These are phyloP conservation scores for Penicillium bialowiezense DNA, from an alignment of 495 filamentous ascomycete species.

Conservation along the genomic window DNA sequence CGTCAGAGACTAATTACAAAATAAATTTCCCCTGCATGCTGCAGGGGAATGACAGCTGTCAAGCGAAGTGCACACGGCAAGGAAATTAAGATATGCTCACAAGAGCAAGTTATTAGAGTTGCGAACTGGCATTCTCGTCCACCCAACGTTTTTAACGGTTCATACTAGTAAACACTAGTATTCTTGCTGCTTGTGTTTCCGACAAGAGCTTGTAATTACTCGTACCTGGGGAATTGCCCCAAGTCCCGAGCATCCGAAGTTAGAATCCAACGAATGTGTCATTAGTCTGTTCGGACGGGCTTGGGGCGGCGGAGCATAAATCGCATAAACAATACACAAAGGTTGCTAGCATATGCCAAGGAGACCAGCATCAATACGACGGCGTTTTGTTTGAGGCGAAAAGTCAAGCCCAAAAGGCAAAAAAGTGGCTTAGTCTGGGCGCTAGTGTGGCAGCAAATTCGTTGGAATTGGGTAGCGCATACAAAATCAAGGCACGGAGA, in stretches of 20 bases:
- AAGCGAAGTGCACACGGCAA: not conserved
- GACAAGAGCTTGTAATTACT: no score
- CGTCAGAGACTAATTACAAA: not conserved
- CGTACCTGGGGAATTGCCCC: no score
- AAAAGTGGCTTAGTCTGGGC: not conserved
- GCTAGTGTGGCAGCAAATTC: not conserved
- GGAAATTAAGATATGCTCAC: not conserved
- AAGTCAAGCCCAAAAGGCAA: not conserved
- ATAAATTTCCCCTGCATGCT: constrained; percentile 1
- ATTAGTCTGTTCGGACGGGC: no score
- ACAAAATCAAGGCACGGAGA: not conserved
- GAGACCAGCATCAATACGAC: no score
- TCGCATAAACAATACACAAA: no score
- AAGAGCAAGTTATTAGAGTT: not conserved
- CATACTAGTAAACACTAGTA: no score
- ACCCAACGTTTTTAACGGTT: no score
- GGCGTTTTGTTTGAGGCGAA: not conserved
- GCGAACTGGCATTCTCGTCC: not conserved
- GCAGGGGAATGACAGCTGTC: constrained; percentile 1
- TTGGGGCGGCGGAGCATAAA: no score
- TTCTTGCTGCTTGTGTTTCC: no score
- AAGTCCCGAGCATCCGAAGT: no score
- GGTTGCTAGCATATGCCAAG: no score
- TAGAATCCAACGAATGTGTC: no score
- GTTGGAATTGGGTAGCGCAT: not conserved